A percentile compares a stretch with the other conserved stretches of the same genome.
These are phyloP conservation scores for Rubroshorea leprosula DNA, from an alignment of 345 rosid species.

Conservation along the genomic window DNA sequence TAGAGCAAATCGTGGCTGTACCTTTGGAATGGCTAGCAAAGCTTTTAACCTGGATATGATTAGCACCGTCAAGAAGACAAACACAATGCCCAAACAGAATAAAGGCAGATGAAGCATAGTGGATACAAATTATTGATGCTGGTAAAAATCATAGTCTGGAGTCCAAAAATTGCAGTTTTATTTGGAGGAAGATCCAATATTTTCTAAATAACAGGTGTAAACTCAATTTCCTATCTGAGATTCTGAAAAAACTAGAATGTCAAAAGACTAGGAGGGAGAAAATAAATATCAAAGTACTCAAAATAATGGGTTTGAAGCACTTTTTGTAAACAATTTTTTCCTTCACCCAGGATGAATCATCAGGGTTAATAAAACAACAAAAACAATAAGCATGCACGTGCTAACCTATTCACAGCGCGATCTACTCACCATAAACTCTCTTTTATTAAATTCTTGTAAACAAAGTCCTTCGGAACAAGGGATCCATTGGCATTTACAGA, in stretches of 20 bases:
- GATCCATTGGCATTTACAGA: constrained; percentile 74
- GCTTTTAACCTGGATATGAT: constrained; percentile 68
- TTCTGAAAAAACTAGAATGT: too few relatives aligned
- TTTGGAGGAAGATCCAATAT: too few relatives aligned
- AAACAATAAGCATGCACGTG: background rate
- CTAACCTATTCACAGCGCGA: background rate
- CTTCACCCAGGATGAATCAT: background rate
- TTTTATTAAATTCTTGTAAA: constrained; percentile 56
- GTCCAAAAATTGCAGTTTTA: too few relatives aligned
- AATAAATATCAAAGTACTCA: too few relatives aligned
- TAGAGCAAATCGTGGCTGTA: constrained; percentile 84
- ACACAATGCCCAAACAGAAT: background rate
- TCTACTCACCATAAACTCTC: constrained; percentile 58
- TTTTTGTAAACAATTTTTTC: too few relatives aligned
- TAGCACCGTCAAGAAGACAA: constrained; percentile 4
- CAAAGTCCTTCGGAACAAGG: constrained; percentile 50
- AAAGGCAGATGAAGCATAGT: too few relatives aligned
- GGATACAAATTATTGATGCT: too few relatives aligned
- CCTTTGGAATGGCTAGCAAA: constrained; percentile 88
- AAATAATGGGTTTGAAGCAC: too few relatives aligned
- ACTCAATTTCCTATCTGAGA: too few relatives aligned
- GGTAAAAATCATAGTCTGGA: too few relatives aligned
- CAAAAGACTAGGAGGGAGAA: too few relatives aligned
- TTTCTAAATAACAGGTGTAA: too few relatives aligned
- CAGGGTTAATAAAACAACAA: background rate